Evolutionary conservation across 805 yeast species (phyloP).

Genomic region (Blastobotrys mokoenaii): DNA sequence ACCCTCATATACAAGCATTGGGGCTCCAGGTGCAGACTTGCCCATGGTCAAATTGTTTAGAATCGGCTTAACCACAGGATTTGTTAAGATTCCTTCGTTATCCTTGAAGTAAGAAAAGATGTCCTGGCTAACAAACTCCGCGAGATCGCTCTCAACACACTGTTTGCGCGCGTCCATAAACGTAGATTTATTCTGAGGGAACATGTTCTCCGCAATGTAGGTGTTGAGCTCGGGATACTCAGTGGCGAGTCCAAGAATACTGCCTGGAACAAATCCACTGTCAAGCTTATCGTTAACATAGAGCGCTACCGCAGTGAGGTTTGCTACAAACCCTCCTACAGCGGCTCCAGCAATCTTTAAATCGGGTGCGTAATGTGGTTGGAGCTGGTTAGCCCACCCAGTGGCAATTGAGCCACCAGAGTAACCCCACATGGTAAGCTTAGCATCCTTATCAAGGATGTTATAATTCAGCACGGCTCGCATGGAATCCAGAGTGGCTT

Average conservation of each 20-base stretch:
- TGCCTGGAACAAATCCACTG: slow-evolving; percentile 20
- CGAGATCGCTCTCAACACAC: slow-evolving; percentile 14
- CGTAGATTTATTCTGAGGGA: slow-evolving; percentile 2
- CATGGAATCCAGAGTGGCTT: slow-evolving; percentile 22
- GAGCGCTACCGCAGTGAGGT: slow-evolving; percentile 13
- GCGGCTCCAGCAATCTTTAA: slow-evolving; percentile 22
- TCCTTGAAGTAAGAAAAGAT: slow-evolving; percentile 12
- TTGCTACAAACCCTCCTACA: slow-evolving; percentile 22
- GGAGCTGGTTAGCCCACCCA: slow-evolving; percentile 37
- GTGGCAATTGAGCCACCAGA: slow-evolving; percentile 67
- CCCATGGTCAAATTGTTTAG: slow-evolving; percentile 15
- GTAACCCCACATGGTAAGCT: slow-evolving; percentile 78
- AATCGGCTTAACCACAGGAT: slow-evolving; percentile 8
- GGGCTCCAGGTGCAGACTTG: slow-evolving; percentile 14
- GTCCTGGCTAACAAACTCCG: slow-evolving; percentile 12
- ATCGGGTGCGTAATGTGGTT: slow-evolving; percentile 21
- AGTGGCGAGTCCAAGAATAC: slow-evolving; percentile 21
- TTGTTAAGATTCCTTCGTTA: slow-evolving; percentile 15
- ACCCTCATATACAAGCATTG: slow-evolving; percentile 20
- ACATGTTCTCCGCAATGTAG: slow-evolving; percentile 6
- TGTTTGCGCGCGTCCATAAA: slow-evolving; percentile 8
- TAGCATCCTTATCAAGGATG: slow-evolving; percentile 28
- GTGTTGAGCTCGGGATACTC: slow-evolving; percentile 21
- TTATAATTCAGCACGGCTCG: slow-evolving; percentile 17
- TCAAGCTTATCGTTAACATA: slow-evolving; percentile 16